phyloP scores from a whole-genome alignment of 1,284 basidiomycete genomes.

The Ustilago xerochloae region DNA sequence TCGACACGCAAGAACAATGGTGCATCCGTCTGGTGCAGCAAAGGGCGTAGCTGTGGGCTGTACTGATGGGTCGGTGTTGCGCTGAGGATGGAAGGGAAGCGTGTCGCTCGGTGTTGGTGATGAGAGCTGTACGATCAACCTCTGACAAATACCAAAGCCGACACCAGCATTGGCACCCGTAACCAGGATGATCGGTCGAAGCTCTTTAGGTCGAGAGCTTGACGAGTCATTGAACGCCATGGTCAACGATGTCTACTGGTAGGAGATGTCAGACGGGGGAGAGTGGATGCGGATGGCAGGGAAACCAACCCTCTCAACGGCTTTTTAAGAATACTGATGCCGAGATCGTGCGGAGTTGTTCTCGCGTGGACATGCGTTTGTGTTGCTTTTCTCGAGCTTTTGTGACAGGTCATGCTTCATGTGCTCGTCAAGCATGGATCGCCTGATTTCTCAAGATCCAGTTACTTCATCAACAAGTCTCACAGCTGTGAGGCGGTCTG shows the following conservation, averaged over 20 bases:
- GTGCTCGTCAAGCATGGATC: background rate
- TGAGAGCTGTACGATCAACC: conserved; percentile 66
- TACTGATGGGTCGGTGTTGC: conserved; percentile 8
- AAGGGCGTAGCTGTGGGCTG: conserved; percentile 59
- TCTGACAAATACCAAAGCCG: conserved; percentile 66
- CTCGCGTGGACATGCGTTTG: background rate
- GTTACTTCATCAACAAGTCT: no score
- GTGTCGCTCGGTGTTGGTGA: conserved; percentile 63
- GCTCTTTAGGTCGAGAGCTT: conserved; percentile 17
- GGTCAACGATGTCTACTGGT: background rate
- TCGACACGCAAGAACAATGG: conserved; percentile 65
- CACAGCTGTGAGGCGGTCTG: no score
- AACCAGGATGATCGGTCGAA: conserved; percentile 63
- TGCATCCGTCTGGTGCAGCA: conserved; percentile 64
- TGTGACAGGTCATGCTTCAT: no score
- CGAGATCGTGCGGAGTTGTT: no score
- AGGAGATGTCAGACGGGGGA: no score
- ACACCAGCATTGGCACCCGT: conserved; percentile 67
- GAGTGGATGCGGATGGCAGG: no score
- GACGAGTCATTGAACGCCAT: conserved; percentile 26
- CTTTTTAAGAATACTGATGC: no score
- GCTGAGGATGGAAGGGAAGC: conserved; percentile 40
- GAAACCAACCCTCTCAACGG: no score
- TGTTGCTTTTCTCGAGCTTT: background rate
- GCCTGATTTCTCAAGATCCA: conserved; percentile 3